Conservation (phyloP, 345 rosid species). For the Xanthoceras sorbifolium region DNA sequence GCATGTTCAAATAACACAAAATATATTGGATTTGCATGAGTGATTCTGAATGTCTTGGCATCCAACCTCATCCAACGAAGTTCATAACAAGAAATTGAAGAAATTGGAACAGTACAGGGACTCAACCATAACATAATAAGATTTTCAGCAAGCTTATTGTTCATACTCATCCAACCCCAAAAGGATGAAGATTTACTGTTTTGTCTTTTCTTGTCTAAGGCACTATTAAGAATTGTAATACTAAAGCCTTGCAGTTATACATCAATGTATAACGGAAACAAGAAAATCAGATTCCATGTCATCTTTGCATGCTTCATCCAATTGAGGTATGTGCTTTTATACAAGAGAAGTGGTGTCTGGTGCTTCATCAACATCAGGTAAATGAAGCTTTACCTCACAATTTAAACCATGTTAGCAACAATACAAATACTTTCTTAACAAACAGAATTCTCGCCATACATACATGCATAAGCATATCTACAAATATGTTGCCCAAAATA, state of each 20-base stretch:
- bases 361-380: not conserved
- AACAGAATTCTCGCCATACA: not conserved
- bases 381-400: not conserved
- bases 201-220: not conserved
- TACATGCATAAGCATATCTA: not conserved
- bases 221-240: not conserved
- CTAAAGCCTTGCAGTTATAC: not conserved
- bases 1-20: not conserved
- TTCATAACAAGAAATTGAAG: not conserved
- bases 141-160: not conserved
- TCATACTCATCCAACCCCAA: not conserved
- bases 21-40: not conserved
- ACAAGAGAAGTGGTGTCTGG: not conserved
- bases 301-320: constrained; percentile 3
- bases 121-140: not conserved
- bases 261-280: not conserved
- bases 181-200: not conserved
- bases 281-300: not conserved
- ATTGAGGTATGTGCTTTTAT: not conserved
- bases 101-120: not conserved
- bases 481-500: not conserved
- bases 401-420: not conserved
- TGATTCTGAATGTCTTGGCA: not conserved
- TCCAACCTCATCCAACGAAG: not conserved
- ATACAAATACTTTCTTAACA: not conserved